Evolutionary conservation across 805 yeast species (phyloP).

Genomic region (Yarrowia phangngaensis): DNA sequence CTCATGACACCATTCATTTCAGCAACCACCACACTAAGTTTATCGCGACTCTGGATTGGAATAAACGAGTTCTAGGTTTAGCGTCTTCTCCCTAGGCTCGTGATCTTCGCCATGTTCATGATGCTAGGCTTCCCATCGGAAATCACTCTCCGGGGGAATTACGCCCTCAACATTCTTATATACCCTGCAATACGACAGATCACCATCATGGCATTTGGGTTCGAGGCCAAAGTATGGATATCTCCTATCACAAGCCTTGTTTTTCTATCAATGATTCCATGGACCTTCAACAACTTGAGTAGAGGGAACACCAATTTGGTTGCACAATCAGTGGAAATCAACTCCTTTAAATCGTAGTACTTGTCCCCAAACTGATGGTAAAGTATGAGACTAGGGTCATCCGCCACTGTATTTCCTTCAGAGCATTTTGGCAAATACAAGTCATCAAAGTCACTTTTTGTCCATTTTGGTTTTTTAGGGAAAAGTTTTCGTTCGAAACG

Average conservation of each 20-base stretch:
- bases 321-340: slow-evolving; percentile 10
- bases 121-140: neutral
- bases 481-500: slow-evolving; percentile 10
- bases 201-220: slow-evolving; percentile 7
- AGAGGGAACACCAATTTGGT: slow-evolving; percentile 13
- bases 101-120: too few species aligned
- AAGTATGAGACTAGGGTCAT: neutral
- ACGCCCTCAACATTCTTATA: slow-evolving; percentile 9
- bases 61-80: too few species aligned
- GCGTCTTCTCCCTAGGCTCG: too few species aligned
- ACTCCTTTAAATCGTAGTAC: neutral
- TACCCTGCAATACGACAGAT: neutral
- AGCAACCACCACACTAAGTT: too few species aligned
- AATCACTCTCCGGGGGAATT: neutral
- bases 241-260: neutral
- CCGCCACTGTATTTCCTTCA: too few species aligned
- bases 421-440: too few species aligned
- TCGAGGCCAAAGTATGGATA: slow-evolving; percentile 1
- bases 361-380: slow-evolving; percentile 1
- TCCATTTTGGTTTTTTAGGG: neutral
- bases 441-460: too few species aligned
- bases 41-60: too few species aligned
- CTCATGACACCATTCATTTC: too few species aligned
- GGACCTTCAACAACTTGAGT: neutral
- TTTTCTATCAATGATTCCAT: slow-evolving; percentile 4